phyloP scores from a whole-genome alignment of 306 rosid genomes.

The Sindora glabra region DNA sequence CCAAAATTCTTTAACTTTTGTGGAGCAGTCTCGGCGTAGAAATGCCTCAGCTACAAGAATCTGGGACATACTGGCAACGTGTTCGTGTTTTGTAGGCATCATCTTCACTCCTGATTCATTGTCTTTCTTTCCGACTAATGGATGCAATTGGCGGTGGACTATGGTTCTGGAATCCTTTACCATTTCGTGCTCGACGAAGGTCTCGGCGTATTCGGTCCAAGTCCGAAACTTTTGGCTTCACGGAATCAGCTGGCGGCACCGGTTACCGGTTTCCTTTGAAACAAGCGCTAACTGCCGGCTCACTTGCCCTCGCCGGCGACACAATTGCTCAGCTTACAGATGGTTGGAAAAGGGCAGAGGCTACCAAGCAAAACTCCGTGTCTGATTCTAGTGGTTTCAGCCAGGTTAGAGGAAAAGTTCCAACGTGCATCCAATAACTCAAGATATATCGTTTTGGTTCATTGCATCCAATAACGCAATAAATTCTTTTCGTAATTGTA shows the following conservation, averaged over 20 bases:
- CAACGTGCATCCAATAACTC: no score
- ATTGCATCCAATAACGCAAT: not conserved
- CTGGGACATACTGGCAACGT: no score
- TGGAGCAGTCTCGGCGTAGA: no score
- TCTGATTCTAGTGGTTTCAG: conserved; percentile 17
- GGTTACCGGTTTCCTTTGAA: conserved; percentile 59
- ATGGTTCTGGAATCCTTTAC: conserved; percentile 55
- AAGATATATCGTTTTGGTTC: not conserved
- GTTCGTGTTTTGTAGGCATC: no score
- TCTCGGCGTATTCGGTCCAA: conserved; percentile 33
- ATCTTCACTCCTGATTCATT: no score
- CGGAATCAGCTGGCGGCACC: conserved; percentile 37
- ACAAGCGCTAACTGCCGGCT: conserved; percentile 72
- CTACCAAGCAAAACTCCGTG: conserved; percentile 6
- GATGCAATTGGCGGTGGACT: conserved; percentile 56
- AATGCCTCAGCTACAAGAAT: no score
- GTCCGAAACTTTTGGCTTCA: conserved; percentile 36
- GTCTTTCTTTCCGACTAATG: no score
- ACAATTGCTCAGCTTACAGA: conserved; percentile 43
- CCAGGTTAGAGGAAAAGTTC: conserved; percentile 26
- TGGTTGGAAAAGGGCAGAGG: conserved; percentile 23
- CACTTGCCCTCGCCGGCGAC: conserved; percentile 47
- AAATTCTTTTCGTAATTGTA: not conserved
- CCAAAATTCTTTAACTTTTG: no score
- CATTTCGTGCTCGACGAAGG: conserved; percentile 9